Evolutionary conservation across 2,329 filamentous ascomycete genomes (phyloP), one percentile per base, ranked within the genome.

Genomic region (Phyllosticta citribraziliensis): DNA sequence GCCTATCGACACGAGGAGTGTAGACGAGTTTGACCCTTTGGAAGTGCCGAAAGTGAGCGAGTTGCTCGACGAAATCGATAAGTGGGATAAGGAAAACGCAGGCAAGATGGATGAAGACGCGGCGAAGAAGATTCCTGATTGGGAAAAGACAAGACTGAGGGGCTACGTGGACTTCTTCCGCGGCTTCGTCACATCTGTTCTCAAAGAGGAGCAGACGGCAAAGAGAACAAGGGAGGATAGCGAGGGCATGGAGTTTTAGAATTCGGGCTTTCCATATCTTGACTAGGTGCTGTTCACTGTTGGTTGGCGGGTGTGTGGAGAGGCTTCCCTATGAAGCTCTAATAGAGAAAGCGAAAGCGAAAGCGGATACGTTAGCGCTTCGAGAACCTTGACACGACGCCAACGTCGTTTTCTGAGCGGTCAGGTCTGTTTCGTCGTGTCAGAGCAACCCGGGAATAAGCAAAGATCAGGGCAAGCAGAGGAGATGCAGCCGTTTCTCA

Each of bases 61-160:
- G 56, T 78, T 99, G 62, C 76, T 97, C 22, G 80, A 79, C 5
- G 91, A 99, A 77, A 96, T 99, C 68, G 92, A 99, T 72, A 79
- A 82, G 20, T 97, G 90, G 85, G 82, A 85, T 67, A 77, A 79
- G 12, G 74, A 69, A 11, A 76, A 73, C 1, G 72, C 75, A 27
- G 57, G 54, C 40, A 25, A 52, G 27, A 56, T 52, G 56, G 78
- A 78, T 0, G 72, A 69, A 53, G 72, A 73, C 19, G 59, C 62
- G 60, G 72, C 69, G 61, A 84, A 80, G 68, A 78, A 77, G 61
- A 69, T 89, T 55, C 83, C 87, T 66, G 94, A 99, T 71, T 97
- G 93, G 86, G 93, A 99, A 76, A 99, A 97, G 84, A 99, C 94
- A 24, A 91, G 90, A 66, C 75, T 99, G 70, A 96, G 88, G 77